Percentiles rank a stretch among this genome's conserved stretches.
These are phyloP conservation scores for Whalleya microplaca DNA, from an alignment of 2,329 filamentous ascomycete species.

Conservation along the genomic window DNA sequence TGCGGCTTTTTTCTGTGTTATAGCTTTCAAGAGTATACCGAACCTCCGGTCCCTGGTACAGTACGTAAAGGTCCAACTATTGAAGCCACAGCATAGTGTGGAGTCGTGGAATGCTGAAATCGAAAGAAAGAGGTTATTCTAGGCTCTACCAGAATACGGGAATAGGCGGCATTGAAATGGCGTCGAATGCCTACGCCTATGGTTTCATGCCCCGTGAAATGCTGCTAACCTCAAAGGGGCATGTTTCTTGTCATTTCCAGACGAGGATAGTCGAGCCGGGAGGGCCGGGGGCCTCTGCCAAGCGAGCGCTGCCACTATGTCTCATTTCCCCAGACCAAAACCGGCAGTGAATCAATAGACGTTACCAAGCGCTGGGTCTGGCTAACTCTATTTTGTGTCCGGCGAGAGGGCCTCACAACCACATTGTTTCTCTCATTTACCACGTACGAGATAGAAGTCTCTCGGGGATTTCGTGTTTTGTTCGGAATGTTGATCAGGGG, in stretches of 20 bases:
- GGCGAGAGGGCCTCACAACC: not conserved
- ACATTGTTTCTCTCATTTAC: not conserved
- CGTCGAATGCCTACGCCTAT: no score
- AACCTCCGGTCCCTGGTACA: no score
- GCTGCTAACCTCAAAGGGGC: not conserved
- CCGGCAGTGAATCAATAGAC: slow-evolving; percentile 17
- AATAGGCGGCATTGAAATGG: no score
- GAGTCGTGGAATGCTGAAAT: no score
- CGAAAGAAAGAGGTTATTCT: no score
- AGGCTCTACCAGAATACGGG: no score
- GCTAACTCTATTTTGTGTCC: not conserved
- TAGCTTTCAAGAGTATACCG: not conserved
- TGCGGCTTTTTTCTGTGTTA: not conserved
- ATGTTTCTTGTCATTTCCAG: slow-evolving; percentile 14
- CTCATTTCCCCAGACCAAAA: slow-evolving; percentile 15
- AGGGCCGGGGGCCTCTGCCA: slow-evolving; percentile 11
- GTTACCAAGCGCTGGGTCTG: slow-evolving; percentile 20
- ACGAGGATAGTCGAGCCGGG: slow-evolving; percentile 22
- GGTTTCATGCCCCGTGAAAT: not conserved
- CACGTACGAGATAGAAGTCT: not conserved
- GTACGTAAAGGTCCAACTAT: no score
- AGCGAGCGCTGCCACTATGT: slow-evolving; percentile 16
- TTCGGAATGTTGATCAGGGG: not conserved
- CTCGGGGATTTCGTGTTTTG: not conserved
- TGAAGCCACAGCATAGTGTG: no score